Percentiles rank a stretch among this genome's conserved stretches.
These are phyloP conservation scores for Cladophialophora chaetospira DNA, from an alignment of 2,329 filamentous ascomycete genomes.

Conservation along the genomic window DNA sequence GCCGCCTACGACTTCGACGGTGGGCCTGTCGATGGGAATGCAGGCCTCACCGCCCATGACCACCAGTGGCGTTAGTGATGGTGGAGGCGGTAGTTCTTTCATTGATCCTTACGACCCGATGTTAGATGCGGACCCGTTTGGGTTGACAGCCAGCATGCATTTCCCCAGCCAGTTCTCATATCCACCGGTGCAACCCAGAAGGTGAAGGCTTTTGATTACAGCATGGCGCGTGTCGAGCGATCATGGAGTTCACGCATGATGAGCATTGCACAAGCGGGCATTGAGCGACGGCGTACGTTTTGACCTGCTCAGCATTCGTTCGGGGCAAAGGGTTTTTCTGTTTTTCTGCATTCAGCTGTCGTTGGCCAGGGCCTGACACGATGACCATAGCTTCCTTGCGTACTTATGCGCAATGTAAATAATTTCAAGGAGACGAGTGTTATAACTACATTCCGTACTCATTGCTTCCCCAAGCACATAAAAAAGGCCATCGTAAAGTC, in stretches of 20 bases:
- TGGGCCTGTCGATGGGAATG: slow-evolving; percentile 44
- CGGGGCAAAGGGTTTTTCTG: background rate
- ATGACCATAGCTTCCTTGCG: background rate
- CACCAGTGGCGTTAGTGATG: slow-evolving; percentile 41
- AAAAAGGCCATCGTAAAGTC: too few species aligned
- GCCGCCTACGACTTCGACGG: slow-evolving; percentile 33
- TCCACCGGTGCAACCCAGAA: slow-evolving; percentile 23
- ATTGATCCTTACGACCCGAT: slow-evolving; percentile 80
- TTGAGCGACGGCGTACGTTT: slow-evolving; percentile 6
- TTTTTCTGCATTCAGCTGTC: background rate
- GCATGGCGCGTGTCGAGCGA: background rate
- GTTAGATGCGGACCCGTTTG: slow-evolving; percentile 90
- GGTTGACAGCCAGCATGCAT: slow-evolving; percentile 90
- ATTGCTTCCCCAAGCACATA: too few species aligned
- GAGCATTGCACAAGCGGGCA: slow-evolving; percentile 3
- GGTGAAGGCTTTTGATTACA: slow-evolving; percentile 15
- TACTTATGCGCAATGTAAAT: background rate
- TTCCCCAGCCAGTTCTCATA: slow-evolving; percentile 77
- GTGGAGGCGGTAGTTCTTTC: slow-evolving; percentile 49
- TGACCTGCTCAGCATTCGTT: background rate
- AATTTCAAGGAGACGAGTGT: too few species aligned
- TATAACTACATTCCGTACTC: too few species aligned
- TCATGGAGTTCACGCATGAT: background rate
- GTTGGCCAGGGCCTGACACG: background rate
- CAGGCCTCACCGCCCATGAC: slow-evolving; percentile 48